phyloP scores from a whole-genome alignment of 768 basidiomycete species.

The Mycena epipterygia region DNA sequence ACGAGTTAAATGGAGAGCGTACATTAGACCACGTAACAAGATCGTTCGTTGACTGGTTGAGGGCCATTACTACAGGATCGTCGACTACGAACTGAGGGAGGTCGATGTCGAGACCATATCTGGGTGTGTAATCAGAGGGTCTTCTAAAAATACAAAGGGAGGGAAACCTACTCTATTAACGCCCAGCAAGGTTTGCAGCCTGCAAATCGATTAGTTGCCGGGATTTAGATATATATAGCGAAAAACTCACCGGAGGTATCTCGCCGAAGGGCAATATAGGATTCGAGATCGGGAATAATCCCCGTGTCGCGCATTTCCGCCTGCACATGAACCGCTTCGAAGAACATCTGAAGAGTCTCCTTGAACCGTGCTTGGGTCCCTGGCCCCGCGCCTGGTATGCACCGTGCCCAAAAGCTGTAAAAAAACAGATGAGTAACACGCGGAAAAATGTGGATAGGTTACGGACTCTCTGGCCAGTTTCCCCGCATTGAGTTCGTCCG shows the following conservation, averaged over 20 bases:
- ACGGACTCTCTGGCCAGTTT: constrained; percentile 79
- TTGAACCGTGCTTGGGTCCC: constrained; percentile 78
- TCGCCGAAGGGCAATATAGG: constrained; percentile 78
- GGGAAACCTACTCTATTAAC: constrained; percentile 70
- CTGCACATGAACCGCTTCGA: constrained; percentile 76
- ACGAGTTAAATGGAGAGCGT: constrained; percentile 39
- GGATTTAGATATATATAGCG: constrained; percentile 33
- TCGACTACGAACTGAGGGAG: constrained; percentile 80
- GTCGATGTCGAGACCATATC: constrained; percentile 76
- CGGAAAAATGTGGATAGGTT: constrained; percentile 17
- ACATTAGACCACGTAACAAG: constrained; percentile 90
- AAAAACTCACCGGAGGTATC: constrained; percentile 73
- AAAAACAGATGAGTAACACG: constrained; percentile 16
- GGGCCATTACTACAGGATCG: constrained; percentile 69
- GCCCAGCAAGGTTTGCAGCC: constrained; percentile 84
- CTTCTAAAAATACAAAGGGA: constrained; percentile 18
- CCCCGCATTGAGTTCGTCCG: constrained; percentile 66
- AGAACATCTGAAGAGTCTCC: constrained; percentile 76
- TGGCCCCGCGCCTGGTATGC: constrained; percentile 66
- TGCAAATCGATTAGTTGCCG: constrained; percentile 28
- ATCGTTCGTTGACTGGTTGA: constrained; percentile 81
- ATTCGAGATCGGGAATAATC: constrained; percentile 76
- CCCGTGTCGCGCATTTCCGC: constrained; percentile 67
- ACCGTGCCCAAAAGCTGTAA: constrained; percentile 76
- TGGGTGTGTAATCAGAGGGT: constrained; percentile 33